phyloP scores from a whole-genome alignment of 2,329 filamentous ascomycete genomes.

The Capronia coronata region DNA sequence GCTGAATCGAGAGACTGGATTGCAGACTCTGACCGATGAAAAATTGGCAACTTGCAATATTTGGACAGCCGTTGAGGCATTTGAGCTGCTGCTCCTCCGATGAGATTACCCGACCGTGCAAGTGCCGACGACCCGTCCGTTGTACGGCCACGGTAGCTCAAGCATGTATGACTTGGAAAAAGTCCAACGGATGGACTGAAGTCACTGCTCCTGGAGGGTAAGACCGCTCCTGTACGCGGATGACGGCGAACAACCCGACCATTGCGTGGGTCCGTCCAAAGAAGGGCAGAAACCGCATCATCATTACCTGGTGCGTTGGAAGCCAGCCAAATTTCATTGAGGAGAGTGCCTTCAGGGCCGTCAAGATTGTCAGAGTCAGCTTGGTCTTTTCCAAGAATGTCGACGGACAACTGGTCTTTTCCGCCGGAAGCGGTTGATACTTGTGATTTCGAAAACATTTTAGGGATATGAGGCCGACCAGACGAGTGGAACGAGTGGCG shows the following conservation, averaged over 20 bases:
- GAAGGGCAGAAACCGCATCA: slow-evolving; percentile 31
- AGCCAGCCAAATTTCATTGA: too few species aligned
- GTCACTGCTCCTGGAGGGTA: not conserved
- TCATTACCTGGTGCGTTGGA: too few species aligned
- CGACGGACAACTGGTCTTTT: not conserved
- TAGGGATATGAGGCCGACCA: too few species aligned
- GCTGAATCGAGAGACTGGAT: not conserved
- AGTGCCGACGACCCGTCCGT: too few species aligned
- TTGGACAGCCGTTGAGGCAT: not conserved
- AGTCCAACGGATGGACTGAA: not conserved
- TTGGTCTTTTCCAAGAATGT: not conserved
- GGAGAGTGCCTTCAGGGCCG: too few species aligned
- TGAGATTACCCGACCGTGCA: too few species aligned
- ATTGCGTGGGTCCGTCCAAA: slow-evolving; percentile 55
- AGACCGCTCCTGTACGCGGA: slow-evolving; percentile 33
- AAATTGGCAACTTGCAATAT: not conserved
- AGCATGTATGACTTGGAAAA: not conserved
- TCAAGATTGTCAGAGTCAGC: not conserved
- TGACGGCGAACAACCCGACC: slow-evolving; percentile 44
- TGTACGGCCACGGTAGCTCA: not conserved
- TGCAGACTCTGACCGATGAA: not conserved
- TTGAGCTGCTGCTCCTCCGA: not conserved
- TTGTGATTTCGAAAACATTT: too few species aligned
- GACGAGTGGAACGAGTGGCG: too few species aligned
- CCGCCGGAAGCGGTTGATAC: not conserved